Evolutionary conservation across 192 early-diverging fungal genomes (phyloP).

Genomic region (Thamnidium elegans): DNA sequence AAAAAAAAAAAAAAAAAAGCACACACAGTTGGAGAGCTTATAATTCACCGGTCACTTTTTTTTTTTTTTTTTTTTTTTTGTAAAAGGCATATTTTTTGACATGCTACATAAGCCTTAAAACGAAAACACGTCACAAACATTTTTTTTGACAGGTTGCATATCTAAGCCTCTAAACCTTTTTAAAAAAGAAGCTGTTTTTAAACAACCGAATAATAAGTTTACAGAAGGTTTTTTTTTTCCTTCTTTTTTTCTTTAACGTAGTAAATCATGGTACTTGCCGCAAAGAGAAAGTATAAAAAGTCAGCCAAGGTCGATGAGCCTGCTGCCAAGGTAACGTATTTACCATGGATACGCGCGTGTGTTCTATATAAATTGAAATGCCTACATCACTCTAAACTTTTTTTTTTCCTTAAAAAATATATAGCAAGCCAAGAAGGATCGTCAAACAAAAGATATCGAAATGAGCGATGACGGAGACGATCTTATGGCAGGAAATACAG

Average conservation of each 20-base stretch:
- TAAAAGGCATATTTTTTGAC: too few relatives aligned
- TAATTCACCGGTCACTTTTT: background rate
- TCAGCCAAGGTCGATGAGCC: background rate
- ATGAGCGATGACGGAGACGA: constrained; percentile 28
- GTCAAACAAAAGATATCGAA: constrained; percentile 1
- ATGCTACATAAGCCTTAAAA: background rate
- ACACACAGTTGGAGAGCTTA: background rate
- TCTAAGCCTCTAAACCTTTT: constrained; percentile 1
- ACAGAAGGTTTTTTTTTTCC: background rate
- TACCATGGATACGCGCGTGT: too few relatives aligned
- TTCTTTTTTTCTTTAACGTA: background rate
- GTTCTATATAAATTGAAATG: too few relatives aligned
- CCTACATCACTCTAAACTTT: background rate
- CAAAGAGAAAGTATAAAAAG: constrained; percentile 21
- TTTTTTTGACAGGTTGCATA: background rate
- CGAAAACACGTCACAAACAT: constrained; percentile 8
- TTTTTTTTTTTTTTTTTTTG: too few relatives aligned
- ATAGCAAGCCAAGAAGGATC: constrained; percentile 6
- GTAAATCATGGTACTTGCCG: constrained; percentile 13
- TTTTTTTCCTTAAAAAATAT: background rate
- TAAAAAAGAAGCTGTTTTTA: too few relatives aligned
- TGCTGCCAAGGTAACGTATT: constrained; percentile 11
- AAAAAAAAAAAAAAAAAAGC: constrained; percentile 12
- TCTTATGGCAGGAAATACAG: constrained; percentile 13
- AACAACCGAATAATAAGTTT: too few relatives aligned